Evolutionary conservation across 176 grass and related monocot genomes (phyloP).

Genomic region (Neostapfia colusana): DNA sequence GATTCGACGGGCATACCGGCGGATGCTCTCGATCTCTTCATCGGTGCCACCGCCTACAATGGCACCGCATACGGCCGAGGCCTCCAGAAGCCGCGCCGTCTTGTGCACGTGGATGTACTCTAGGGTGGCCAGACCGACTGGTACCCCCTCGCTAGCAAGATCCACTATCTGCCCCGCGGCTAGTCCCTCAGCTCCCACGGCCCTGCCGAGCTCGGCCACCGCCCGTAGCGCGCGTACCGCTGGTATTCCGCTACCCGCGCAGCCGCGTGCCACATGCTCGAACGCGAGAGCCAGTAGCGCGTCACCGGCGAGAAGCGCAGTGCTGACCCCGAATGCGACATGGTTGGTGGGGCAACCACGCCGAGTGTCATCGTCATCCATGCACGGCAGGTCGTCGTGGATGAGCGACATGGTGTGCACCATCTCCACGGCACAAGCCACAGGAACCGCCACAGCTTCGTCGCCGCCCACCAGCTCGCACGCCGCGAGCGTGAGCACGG

Average conservation of each 20-base stretch:
- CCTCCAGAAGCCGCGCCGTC: background rate
- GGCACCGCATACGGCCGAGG: background rate
- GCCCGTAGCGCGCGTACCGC: too few relatives aligned
- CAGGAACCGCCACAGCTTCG: background rate
- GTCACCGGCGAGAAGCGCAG: too few relatives aligned
- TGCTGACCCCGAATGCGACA: too few relatives aligned
- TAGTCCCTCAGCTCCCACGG: background rate
- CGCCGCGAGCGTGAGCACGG: background rate
- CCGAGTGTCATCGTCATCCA: too few relatives aligned
- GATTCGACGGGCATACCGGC: background rate
- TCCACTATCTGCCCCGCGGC: background rate
- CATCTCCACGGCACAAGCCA: background rate
- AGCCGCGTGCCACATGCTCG: too few relatives aligned
- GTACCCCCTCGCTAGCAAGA: background rate
- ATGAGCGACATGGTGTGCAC: too few relatives aligned
- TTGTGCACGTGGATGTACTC: background rate
- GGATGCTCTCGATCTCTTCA: background rate
- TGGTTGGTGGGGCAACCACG: too few relatives aligned
- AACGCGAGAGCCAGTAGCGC: too few relatives aligned
- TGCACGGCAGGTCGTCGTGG: too few relatives aligned
- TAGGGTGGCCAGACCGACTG: background rate
- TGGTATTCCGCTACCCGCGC: too few relatives aligned
- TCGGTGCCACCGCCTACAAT: background rate
- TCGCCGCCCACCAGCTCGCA: background rate
- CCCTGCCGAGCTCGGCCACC: too few relatives aligned